Evolutionary conservation across 2,329 filamentous ascomycete genomes (phyloP).

Genomic region (Colletotrichum gloeosporioides): DNA sequence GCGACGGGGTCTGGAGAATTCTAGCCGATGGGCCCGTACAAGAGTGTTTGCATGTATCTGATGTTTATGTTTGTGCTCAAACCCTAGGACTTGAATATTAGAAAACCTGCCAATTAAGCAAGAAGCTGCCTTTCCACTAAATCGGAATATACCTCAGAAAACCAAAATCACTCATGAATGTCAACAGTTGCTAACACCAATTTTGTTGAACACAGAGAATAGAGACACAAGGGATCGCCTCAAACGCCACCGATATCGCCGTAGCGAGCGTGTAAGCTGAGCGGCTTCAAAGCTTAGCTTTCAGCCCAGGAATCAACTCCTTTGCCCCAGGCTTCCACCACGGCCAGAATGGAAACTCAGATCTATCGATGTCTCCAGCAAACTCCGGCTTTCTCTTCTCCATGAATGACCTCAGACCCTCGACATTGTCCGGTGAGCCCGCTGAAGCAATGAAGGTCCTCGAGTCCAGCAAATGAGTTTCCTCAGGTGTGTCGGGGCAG

Average conservation of each 20-base stretch:
- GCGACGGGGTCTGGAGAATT: accelerated
- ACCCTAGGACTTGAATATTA: not conserved
- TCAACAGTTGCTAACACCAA: too few relatives aligned
- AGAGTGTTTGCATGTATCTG: not conserved
- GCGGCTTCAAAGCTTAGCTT: not conserved
- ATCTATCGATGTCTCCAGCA: not conserved
- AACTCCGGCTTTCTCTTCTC: not conserved
- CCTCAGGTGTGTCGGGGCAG: not conserved
- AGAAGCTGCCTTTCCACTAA: not conserved
- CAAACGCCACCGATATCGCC: accelerated
- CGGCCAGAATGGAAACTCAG: not conserved
- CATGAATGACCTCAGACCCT: not conserved
- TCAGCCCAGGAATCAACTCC: not conserved
- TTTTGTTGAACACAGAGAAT: too few relatives aligned
- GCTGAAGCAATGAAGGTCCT: not conserved
- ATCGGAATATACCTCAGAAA: not conserved
- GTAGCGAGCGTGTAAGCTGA: not conserved
- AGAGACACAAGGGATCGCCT: not conserved
- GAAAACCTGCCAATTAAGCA: not conserved
- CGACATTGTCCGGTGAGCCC: not conserved
- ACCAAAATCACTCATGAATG: too few relatives aligned
- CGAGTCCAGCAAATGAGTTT: slow-evolving; percentile 2
- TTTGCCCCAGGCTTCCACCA: not conserved
- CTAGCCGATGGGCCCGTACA: not conserved
- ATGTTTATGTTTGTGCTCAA: not conserved